Conservation (phyloP, 179 eudicot genomes). For the Silene noctiflora region DNA sequence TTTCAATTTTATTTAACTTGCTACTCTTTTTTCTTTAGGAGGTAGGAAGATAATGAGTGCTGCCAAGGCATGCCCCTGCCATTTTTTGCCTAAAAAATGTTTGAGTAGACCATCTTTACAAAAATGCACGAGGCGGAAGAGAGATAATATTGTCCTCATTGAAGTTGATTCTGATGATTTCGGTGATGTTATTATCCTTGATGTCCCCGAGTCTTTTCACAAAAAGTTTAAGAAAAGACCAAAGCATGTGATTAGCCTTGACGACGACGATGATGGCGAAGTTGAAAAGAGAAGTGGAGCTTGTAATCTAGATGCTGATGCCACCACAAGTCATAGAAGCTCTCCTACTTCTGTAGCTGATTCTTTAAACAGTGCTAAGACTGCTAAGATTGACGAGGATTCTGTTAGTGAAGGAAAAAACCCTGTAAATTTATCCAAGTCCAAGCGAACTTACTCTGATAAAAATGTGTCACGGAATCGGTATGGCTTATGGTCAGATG, state of each 20-base stretch:
- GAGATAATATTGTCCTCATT: slow-evolving; percentile 56
- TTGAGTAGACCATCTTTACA: slow-evolving; percentile 38
- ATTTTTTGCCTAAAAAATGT: slow-evolving; percentile 35
- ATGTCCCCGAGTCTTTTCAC: slow-evolving; percentile 53
- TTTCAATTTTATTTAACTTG: neutral
- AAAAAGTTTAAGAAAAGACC: slow-evolving; percentile 40
- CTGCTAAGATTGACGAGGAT: slow-evolving; percentile 29
- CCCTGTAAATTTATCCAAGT: slow-evolving; percentile 62
- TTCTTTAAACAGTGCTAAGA: slow-evolving; percentile 21
- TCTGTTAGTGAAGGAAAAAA: slow-evolving; percentile 39
- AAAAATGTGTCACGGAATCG: slow-evolving; percentile 38
- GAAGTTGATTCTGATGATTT: slow-evolving; percentile 68
- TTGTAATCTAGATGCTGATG: slow-evolving; percentile 26
- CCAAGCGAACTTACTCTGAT: slow-evolving; percentile 69
- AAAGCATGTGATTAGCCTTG: slow-evolving; percentile 51
- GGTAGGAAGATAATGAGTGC: slow-evolving; percentile 45
- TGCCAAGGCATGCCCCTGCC: slow-evolving; percentile 33
- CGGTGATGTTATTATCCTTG: slow-evolving; percentile 53
- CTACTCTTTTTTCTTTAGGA: slow-evolving; percentile 8
- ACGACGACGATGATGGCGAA: slow-evolving; percentile 63
- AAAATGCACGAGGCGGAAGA: slow-evolving; percentile 42
- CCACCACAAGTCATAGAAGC: slow-evolving; percentile 40
- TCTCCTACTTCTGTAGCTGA: slow-evolving; percentile 25
- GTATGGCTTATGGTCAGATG: slow-evolving; percentile 51
- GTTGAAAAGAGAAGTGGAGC: slow-evolving; percentile 32